phyloP scores from a whole-genome alignment of 176 grass and related monocot species.

The Oropetium thomaeum region DNA sequence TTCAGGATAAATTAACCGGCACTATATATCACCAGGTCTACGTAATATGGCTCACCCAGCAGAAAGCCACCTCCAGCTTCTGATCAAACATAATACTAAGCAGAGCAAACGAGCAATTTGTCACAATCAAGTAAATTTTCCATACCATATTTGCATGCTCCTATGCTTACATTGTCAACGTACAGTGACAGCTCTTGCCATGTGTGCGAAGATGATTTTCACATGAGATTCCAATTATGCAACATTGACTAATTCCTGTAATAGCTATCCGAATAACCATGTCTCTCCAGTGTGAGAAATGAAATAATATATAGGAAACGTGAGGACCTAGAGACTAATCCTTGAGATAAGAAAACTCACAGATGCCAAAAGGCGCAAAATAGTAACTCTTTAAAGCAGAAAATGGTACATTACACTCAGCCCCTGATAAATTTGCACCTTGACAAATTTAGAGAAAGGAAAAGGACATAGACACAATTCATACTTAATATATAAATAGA shows the following conservation, averaged over 20 bases:
- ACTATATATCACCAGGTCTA: constrained; percentile 57
- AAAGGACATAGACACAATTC: constrained; percentile 16
- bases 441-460: constrained; percentile 39
- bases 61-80: constrained; percentile 47
- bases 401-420: constrained; percentile 62
- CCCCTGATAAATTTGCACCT: constrained; percentile 63
- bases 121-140: constrained; percentile 50
- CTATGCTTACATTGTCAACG: constrained; percentile 53
- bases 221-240: constrained; percentile 52
- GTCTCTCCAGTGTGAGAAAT: constrained; percentile 52
- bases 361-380: constrained; percentile 68
- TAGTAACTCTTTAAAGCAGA: constrained; percentile 69
- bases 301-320: constrained; percentile 55
- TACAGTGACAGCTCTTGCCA: constrained; percentile 45
- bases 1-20: constrained; percentile 53
- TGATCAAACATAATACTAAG: constrained; percentile 65
- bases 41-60: constrained; percentile 44
- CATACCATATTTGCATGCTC: constrained; percentile 58
- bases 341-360: constrained; percentile 62
- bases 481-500: constrained; percentile 25
- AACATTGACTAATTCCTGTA: constrained; percentile 60
- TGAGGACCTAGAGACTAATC: constrained; percentile 48
- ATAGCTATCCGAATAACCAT: constrained; percentile 51
- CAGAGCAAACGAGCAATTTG: constrained; percentile 48
- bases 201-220: constrained; percentile 35